phyloP scores from a whole-genome alignment of 1,284 basidiomycete species.

The Vanrija humicola region DNA sequence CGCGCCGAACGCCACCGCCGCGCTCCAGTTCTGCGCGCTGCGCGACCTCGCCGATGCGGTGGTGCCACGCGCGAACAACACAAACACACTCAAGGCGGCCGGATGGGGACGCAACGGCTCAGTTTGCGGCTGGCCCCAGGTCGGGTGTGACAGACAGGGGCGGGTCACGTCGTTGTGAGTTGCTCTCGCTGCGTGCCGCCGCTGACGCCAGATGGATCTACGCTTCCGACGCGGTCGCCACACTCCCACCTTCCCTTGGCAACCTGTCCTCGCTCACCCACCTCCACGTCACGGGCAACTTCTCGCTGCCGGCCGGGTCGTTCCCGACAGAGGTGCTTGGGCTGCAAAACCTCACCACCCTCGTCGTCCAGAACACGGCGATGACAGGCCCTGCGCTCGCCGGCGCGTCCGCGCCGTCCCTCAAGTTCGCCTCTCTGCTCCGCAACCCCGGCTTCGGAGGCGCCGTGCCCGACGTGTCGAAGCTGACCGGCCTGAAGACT shows the following conservation, averaged over 20 bases:
- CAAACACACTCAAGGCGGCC: background rate
- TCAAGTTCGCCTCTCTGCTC: background rate
- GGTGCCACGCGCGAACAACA: conserved; percentile 4
- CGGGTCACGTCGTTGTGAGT: conserved; percentile 40
- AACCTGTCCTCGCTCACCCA: conserved; percentile 35
- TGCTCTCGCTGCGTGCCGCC: too few relatives aligned
- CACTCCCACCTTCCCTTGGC: conserved; percentile 27
- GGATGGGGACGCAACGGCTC: conserved; percentile 33
- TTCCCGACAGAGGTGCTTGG: conserved; percentile 19
- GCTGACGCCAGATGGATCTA: background rate
- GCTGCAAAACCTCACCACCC: conserved; percentile 18
- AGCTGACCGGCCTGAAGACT: conserved; percentile 20
- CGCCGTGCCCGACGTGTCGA: conserved; percentile 2
- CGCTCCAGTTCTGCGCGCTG: conserved; percentile 47
- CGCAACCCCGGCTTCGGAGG: conserved; percentile 5
- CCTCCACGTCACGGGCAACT: conserved; percentile 38
- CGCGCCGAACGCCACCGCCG: conserved; percentile 18
- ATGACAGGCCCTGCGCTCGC: background rate
- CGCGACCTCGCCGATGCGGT: conserved; percentile 26
- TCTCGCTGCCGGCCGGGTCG: conserved; percentile 32
- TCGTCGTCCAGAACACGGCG: conserved; percentile 41
- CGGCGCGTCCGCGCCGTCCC: background rate
- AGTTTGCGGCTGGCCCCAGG: conserved; percentile 42
- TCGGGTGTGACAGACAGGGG: conserved; percentile 39
- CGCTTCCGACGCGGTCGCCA: conserved; percentile 36